These are phyloP conservation scores for Schizopora paradoxa DNA, from an alignment of 1,284 basidiomycete species.

Conservation along the genomic window DNA sequence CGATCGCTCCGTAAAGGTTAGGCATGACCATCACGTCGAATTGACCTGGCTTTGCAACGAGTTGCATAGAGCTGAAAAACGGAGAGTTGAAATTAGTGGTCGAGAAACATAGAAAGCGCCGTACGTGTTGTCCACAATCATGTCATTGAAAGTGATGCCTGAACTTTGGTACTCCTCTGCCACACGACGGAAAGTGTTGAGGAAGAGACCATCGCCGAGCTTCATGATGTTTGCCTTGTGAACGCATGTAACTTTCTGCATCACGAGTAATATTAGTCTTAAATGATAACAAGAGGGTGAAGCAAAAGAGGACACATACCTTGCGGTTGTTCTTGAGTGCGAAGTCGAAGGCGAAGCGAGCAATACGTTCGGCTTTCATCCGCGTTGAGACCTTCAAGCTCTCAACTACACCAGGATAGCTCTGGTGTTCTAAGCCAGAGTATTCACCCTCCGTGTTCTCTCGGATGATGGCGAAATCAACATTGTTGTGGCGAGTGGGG, in stretches of 20 bases:
- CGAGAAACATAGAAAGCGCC: conserved; percentile 22
- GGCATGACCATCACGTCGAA: conserved; percentile 99
- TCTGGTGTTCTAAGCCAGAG: conserved; percentile 97
- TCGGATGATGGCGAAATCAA: conserved; percentile 99
- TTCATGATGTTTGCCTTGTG: conserved; percentile 99
- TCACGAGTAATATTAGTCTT: conserved; percentile 5
- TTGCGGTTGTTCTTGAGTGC: conserved; percentile 98
- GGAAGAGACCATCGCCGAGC: conserved; percentile 97
- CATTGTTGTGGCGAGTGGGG: conserved; percentile 93
- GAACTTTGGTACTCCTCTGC: conserved; percentile 94
- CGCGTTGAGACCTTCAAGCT: conserved; percentile 96
- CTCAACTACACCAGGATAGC: conserved; percentile 98
- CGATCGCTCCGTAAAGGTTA: conserved; percentile 94
- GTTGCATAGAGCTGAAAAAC: conserved; percentile 84
- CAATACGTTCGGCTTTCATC: conserved; percentile 94
- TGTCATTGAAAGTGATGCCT: conserved; percentile 92
- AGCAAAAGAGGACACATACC: conserved; percentile 37
- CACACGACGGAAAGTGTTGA: conserved; percentile 95
- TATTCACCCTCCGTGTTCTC: conserved; percentile 99
- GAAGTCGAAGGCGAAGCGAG: conserved; percentile 98
- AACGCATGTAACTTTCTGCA: conserved; percentile 97
- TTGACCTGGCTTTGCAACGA: conserved; percentile 91
- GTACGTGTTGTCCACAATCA: conserved; percentile 99
- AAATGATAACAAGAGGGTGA: background rate
- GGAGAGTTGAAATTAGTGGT: conserved; percentile 6